Evolutionary conservation across 2,329 filamentous ascomycete species (phyloP).

Genomic region (Periglandula ipomoeae): DNA sequence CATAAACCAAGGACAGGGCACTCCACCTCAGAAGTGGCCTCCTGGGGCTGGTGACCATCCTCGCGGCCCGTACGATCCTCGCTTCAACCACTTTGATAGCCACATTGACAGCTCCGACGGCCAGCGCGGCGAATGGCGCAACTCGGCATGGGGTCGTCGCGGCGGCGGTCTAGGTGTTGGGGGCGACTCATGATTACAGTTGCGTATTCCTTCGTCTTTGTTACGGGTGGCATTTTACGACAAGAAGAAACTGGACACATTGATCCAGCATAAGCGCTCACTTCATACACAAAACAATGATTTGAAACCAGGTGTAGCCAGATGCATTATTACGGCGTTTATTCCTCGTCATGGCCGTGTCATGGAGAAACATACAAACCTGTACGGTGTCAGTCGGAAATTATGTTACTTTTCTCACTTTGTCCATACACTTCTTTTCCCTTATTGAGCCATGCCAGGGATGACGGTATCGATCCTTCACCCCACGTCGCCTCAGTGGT

Average conservation of each 20-base stretch:
- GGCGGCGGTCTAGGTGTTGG: slow-evolving; percentile 42
- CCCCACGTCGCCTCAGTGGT: too few species aligned
- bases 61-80: slow-evolving; percentile 32
- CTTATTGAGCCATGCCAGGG: too few species aligned
- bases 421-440: background rate
- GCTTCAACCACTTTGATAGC: slow-evolving; percentile 36
- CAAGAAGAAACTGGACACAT: background rate
- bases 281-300: slow-evolving; percentile 14
- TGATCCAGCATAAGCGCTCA: slow-evolving; percentile 5
- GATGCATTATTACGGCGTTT: slow-evolving; percentile 31
- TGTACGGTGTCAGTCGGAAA: slow-evolving; percentile 4
- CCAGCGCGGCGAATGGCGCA: slow-evolving; percentile 47
- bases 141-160: slow-evolving; percentile 45
- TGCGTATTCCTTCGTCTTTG: background rate
- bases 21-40: slow-evolving; percentile 39
- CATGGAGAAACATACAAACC: slow-evolving; percentile 12
- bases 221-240: background rate
- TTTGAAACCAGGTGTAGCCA: slow-evolving; percentile 23
- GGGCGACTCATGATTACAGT: slow-evolving; percentile 26
- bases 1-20: slow-evolving; percentile 30
- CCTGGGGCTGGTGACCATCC: slow-evolving; percentile 34
- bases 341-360: slow-evolving; percentile 13
- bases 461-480: too few species aligned
- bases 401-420: background rate
- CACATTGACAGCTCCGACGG: slow-evolving; percentile 30